Conservation (phyloP, 148 eudicot genomes). For the Persicaria tinctoria region DNA sequence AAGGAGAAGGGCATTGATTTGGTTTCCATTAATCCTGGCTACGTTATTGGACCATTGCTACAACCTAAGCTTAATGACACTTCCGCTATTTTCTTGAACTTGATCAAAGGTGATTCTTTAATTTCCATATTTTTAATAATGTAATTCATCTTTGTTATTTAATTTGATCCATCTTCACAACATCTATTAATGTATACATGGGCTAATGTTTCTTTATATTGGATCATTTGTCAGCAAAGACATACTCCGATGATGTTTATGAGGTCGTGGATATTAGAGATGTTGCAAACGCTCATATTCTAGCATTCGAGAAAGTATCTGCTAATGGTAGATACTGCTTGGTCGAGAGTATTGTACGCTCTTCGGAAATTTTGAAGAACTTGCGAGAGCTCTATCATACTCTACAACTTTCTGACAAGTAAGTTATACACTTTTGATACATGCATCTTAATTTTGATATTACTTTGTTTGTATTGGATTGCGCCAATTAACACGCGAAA, state of each 20-base stretch:
- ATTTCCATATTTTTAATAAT: no score
- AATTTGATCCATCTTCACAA: background rate
- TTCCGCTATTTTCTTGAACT: conserved; percentile 28
- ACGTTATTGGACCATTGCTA: conserved; percentile 39
- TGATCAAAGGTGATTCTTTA: conserved; percentile 34
- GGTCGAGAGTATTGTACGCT: conserved; percentile 12
- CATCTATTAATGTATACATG: no score
- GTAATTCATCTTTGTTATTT: background rate
- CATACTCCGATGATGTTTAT: background rate
- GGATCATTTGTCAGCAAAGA: background rate
- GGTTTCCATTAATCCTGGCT: conserved; percentile 38
- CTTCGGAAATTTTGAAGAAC: conserved; percentile 20
- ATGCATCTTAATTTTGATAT: no score
- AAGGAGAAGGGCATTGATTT: conserved; percentile 42
- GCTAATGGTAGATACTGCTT: conserved; percentile 42
- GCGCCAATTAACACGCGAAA: no score
- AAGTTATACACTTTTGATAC: conserved; percentile 4
- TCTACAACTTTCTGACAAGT: conserved; percentile 24
- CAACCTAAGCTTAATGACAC: conserved; percentile 51
- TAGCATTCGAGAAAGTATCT: conserved; percentile 34
- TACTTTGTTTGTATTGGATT: no score
- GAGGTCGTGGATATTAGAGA: conserved; percentile 39
- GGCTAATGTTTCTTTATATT: no score
- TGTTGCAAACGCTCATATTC: conserved; percentile 37
- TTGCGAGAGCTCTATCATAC: conserved; percentile 27